Base-by-base conservation (phyloP, 768 basidiomycete genomes). In the Mycena sanguinolenta region DNA sequence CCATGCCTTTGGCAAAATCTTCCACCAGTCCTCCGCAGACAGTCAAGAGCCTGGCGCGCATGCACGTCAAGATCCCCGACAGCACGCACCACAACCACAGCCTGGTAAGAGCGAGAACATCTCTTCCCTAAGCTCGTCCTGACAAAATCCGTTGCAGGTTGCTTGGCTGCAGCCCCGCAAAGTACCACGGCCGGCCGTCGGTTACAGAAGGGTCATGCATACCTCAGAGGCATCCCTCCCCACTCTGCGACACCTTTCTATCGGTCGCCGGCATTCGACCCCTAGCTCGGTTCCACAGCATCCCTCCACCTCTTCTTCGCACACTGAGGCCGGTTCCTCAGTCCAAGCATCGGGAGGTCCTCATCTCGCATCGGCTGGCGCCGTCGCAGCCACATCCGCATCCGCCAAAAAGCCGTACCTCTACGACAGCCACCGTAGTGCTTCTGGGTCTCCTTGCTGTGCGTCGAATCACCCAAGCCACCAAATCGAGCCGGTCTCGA, bases 111-210 rank as follows among this genome's bases (percentile, higher is more conserved):
- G 42, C 17, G 17, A 25, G 8, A 44, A 19, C 14, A 9, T 44
- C 46, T 28, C 49, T 19, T 17, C 6, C 7, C 59, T 17, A 25
- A 60, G 30, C 17, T 6, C 13, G 44, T 39, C 32, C 10, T 57
- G 28, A 38, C 50, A 25, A 16, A 36, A 13, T 14, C 13, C 23
- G 17, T 7, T 34, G 32, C 49, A 67, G 65, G 39, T 58, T 6
- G 27, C 57, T 4, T 50, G 57, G 65, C 30, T 67, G 0, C 58
- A 64, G 12, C 63, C 63, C 2, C 63, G 53, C 13, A 64, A 64
- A 38, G 52, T 30, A 4, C 44, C 44, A 21, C 46, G 58, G 12
- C 34, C 28, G 34, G 28, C 49, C 65, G 27, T 53, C 13, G 49
- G 58, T 8, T 52, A 67, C 28, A 38, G 46, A 30, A 46, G 57